A percentile compares a stretch with the other conserved stretches of the same genome.
Conservation (phyloP, 2,329 filamentous ascomycete genomes). For the Colletotrichum sp. region DNA sequence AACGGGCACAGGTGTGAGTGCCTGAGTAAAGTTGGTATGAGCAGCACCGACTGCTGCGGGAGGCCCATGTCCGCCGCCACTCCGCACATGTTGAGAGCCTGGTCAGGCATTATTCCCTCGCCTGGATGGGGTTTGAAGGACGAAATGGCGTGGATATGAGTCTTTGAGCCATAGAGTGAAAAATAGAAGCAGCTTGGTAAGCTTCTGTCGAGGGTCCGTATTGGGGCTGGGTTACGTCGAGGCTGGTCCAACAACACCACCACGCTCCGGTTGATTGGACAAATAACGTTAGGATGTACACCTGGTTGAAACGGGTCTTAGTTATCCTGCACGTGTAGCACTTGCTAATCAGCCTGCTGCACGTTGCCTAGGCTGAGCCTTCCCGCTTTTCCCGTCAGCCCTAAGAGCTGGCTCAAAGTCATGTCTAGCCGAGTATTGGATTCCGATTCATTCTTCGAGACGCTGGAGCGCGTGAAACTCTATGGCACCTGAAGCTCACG, state of each 20-base stretch:
- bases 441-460: background rate
- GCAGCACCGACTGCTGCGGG: background rate
- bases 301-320: background rate
- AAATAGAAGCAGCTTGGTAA: conserved; percentile 22
- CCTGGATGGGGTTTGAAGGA: background rate
- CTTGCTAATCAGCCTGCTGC: background rate
- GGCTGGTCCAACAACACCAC: background rate
- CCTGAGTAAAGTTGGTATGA: background rate
- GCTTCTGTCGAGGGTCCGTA: background rate
- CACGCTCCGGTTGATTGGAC: conserved; percentile 5
- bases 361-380: background rate
- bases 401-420: background rate
- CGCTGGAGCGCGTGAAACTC: background rate
- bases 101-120: background rate
- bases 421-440: background rate
- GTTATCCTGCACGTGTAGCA: background rate
- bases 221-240: background rate
- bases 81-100: background rate
- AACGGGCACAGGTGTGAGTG: background rate
- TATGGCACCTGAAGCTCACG: background rate
- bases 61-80: background rate
- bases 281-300: background rate
- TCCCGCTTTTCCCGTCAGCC: background rate
- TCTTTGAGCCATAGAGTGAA: background rate
- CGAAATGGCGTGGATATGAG: background rate